phyloP scores from a whole-genome alignment of 768 basidiomycete species.

The Cubamyces lactineus region DNA sequence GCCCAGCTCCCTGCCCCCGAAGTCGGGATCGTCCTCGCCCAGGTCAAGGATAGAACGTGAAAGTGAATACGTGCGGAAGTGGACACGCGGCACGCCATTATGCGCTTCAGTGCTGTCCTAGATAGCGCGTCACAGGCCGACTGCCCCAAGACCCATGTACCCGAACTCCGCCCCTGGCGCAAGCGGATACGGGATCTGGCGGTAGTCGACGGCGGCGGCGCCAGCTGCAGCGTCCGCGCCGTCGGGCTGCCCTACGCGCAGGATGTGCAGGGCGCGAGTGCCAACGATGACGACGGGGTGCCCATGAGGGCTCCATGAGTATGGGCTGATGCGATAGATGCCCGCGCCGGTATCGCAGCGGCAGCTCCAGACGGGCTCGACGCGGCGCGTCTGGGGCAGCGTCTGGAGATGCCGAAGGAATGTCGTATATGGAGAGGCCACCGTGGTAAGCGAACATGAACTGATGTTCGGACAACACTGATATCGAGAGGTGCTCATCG shows the following conservation, averaged over 20 bases:
- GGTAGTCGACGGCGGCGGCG: conserved; percentile 9
- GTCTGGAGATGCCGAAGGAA: conserved; percentile 4
- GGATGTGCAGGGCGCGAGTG: conserved; percentile 18
- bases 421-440: conserved; percentile 19
- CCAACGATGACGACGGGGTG: conserved; percentile 21
- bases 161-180: conserved; percentile 5
- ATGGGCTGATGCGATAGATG: conserved; percentile 23
- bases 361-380: conserved; percentile 19
- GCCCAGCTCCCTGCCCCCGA: conserved; percentile 11
- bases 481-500: conserved; percentile 23
- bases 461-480: conserved; percentile 16
- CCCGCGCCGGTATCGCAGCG: conserved; percentile 23
- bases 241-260: conserved; percentile 2
- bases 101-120: conserved; percentile 23
- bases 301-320: conserved; percentile 14
- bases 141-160: conserved; percentile 18
- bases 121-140: conserved; percentile 21
- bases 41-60: conserved; percentile 18
- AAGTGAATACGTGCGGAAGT: conserved; percentile 23
- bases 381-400: neutral
- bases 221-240: neutral
- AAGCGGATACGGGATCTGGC: conserved; percentile 21
- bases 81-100: conserved; percentile 19
- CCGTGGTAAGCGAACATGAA: conserved; percentile 24
- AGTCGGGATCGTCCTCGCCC: conserved; percentile 18